Conservation (phyloP, 257 asterid genomes). For the Solanum ossicruentum region DNA sequence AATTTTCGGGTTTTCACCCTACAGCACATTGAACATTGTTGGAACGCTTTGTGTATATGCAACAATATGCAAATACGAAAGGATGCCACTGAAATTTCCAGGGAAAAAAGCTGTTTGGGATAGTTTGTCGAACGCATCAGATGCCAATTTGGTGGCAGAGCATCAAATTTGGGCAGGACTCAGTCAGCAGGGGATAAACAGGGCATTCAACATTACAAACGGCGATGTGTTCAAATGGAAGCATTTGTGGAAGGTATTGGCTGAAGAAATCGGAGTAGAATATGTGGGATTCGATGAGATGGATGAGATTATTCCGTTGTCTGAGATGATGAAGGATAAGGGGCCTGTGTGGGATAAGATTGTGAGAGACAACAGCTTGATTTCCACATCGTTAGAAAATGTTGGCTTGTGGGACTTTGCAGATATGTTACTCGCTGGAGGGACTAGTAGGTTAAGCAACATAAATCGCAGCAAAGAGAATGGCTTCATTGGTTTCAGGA, state of each 20-base stretch:
- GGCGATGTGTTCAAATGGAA: slow-evolving; percentile 60
- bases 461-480: neutral
- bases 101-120: slow-evolving; percentile 71
- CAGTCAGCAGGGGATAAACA: slow-evolving; percentile 77
- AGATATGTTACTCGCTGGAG: neutral
- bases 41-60: slow-evolving; percentile 79
- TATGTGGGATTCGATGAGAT: neutral
- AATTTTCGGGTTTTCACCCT: slow-evolving; percentile 74
- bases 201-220: slow-evolving; percentile 72
- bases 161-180: slow-evolving; percentile 91
- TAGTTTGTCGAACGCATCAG: slow-evolving; percentile 59
- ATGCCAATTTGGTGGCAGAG: slow-evolving; percentile 87
- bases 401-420: slow-evolving; percentile 11
- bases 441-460: neutral
- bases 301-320: neutral
- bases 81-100: slow-evolving; percentile 47
- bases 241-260: slow-evolving; percentile 16
- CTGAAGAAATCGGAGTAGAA: slow-evolving; percentile 1
- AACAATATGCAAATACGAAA: slow-evolving; percentile 71
- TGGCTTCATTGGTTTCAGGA: neutral
- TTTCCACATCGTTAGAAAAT: neutral
- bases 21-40: slow-evolving; percentile 61
- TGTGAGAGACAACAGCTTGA: neutral
- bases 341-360: slow-evolving; percentile 15
- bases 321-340: slow-evolving; percentile 11